Conservation (phyloP, 2,329 filamentous ascomycete species). For the Cladosporium velox region DNA sequence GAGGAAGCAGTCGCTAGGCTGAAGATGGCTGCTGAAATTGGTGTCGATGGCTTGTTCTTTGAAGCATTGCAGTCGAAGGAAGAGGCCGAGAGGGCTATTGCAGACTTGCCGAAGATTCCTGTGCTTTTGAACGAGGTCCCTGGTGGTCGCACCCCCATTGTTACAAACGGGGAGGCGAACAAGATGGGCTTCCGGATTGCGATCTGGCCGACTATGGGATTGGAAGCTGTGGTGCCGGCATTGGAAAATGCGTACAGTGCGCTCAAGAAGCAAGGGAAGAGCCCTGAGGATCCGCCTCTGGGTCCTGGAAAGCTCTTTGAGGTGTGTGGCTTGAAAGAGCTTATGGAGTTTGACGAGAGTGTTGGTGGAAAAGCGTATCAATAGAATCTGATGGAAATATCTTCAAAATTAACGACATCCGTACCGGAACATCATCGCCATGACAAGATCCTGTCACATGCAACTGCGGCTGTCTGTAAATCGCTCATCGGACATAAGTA, state of each 20-base stretch:
- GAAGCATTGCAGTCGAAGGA: slow-evolving; percentile 57
- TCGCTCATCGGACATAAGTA: neutral
- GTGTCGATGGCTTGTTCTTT: slow-evolving; percentile 61
- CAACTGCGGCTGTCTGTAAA: neutral
- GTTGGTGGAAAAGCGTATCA: slow-evolving; percentile 45
- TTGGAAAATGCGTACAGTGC: slow-evolving; percentile 31
- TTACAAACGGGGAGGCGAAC: slow-evolving; percentile 53
- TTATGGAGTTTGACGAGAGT: slow-evolving; percentile 53
- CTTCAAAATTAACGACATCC: neutral
- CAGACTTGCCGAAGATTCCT: slow-evolving; percentile 51
- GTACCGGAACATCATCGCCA: neutral
- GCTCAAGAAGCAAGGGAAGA: slow-evolving; percentile 44
- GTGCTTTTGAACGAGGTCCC: slow-evolving; percentile 59
- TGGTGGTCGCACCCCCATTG: slow-evolving; percentile 55
- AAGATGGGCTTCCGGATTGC: slow-evolving; percentile 59
- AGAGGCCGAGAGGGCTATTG: slow-evolving; percentile 50
- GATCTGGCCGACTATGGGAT: slow-evolving; percentile 56
- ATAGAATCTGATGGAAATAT: slow-evolving; percentile 5
- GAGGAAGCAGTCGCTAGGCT: slow-evolving; percentile 56
- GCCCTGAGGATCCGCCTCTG: slow-evolving; percentile 38
- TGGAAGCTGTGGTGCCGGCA: slow-evolving; percentile 47
- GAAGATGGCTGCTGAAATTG: slow-evolving; percentile 51
- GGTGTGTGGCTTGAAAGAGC: slow-evolving; percentile 54
- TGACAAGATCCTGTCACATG: neutral
- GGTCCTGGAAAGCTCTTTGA: slow-evolving; percentile 54